phyloP scores from a whole-genome alignment of 1,284 basidiomycete species.

The Pulchroboletus neoregius region DNA sequence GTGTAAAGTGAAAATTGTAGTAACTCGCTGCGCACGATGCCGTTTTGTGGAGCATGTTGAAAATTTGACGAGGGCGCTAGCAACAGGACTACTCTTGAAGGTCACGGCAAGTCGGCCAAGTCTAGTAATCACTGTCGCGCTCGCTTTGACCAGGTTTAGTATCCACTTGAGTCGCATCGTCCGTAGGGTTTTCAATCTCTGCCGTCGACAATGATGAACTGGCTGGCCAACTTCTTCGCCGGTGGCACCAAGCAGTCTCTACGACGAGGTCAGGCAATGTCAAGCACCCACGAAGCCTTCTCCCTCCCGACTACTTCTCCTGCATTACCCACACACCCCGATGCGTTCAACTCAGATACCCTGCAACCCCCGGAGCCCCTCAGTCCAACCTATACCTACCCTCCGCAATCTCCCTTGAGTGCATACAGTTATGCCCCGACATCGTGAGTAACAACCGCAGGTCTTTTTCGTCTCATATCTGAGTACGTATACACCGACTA shows the following conservation, averaged over 20 bases:
- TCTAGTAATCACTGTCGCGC: background rate
- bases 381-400: conserved; percentile 63
- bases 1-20: conserved; percentile 8
- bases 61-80: conserved; percentile 18
- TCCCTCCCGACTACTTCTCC: conserved; percentile 71
- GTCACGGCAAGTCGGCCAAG: conserved; percentile 2
- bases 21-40: conserved; percentile 14
- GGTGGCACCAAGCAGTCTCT: conserved; percentile 42
- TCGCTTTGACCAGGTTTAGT: conserved; percentile 16
- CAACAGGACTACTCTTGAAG: conserved; percentile 10
- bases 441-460: conserved; percentile 43
- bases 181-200: conserved; percentile 2
- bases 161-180: conserved; percentile 4
- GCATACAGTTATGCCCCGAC: conserved; percentile 58
- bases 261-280: conserved; percentile 59
- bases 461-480: conserved; percentile 8
- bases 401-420: conserved; percentile 52
- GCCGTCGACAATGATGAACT: conserved; percentile 51
- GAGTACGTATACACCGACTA: conserved; percentile 27
- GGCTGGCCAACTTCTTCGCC: conserved; percentile 62
- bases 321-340: conserved; percentile 47
- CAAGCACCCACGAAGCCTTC: conserved; percentile 74
- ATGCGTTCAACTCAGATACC: conserved; percentile 54
- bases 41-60: conserved; percentile 17
- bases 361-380: conserved; percentile 47